A percentile compares a stretch with the other conserved stretches of the same genome.
phyloP scores from a whole-genome alignment of 148 eudicot genomes.

The Chenopodium berlandieri region DNA sequence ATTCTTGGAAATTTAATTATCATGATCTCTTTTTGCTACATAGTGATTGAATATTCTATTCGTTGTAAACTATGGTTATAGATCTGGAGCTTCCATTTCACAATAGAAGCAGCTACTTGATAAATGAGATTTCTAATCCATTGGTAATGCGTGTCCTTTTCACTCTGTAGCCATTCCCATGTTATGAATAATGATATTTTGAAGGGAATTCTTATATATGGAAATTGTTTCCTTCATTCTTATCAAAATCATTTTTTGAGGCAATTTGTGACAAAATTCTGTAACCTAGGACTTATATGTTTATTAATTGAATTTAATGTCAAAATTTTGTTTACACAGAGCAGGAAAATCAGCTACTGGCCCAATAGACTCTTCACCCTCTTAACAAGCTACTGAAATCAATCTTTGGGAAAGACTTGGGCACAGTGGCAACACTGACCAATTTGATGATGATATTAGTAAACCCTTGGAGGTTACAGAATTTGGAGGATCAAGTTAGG shows the following conservation, averaged over 20 bases:
- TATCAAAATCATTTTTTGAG: not conserved
- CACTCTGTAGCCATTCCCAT: not conserved
- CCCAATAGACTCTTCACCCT: constrained; percentile 36
- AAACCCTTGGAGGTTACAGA: constrained; percentile 77
- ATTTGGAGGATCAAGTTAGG: too few species aligned
- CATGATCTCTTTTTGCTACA: not conserved
- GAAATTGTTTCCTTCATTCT: not conserved
- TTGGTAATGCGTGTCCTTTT: not conserved
- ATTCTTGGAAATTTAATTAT: not conserved
- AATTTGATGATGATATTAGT: constrained; percentile 82
- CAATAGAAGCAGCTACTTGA: not conserved
- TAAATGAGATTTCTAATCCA: not conserved
- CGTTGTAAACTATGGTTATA: not conserved
- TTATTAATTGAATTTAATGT: not conserved
- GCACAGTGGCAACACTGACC: constrained; percentile 73
- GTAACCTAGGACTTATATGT: not conserved
- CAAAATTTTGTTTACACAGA: constrained; percentile 40
- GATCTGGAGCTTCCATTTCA: not conserved
- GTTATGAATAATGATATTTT: not conserved
- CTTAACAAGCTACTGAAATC: constrained; percentile 61
- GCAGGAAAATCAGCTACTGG: constrained; percentile 55
- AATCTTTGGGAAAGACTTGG: constrained; percentile 86
- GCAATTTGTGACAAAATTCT: not conserved
- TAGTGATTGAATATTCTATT: not conserved
- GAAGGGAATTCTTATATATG: not conserved